A percentile compares a stretch with the other conserved stretches of the same genome.
Conservation (phyloP, 352 stramenopile genomes). For the Phytopythium helicoides region DNA sequence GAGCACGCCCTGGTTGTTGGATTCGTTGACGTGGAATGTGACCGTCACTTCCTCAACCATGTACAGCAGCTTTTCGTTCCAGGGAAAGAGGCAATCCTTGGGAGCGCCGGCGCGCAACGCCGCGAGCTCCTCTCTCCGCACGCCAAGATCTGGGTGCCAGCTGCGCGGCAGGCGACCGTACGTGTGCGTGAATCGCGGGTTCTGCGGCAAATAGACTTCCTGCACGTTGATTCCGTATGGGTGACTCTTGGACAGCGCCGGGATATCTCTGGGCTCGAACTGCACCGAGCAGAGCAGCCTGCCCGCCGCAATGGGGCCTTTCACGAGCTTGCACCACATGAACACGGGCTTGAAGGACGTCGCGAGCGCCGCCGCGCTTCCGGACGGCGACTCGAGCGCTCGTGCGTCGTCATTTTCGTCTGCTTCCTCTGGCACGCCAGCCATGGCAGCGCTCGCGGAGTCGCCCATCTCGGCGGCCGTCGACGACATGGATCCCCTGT, state of each 20-base stretch:
- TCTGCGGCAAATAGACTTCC: slow-evolving; percentile 79
- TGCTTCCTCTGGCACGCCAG: slow-evolving; percentile 3
- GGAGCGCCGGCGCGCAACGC: slow-evolving; percentile 61
- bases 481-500: slow-evolving; percentile 14
- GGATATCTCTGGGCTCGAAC: slow-evolving; percentile 68
- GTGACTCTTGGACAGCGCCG: slow-evolving; percentile 52
- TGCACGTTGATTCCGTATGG: slow-evolving; percentile 74
- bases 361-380: not conserved
- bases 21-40: slow-evolving; percentile 88
- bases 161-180: slow-evolving; percentile 78
- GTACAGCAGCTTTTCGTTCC: slow-evolving; percentile 80
- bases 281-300: slow-evolving; percentile 71
- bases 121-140: slow-evolving; percentile 62
- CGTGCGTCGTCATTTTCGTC: not conserved
- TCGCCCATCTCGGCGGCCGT: slow-evolving; percentile 6
- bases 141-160: slow-evolving; percentile 72
- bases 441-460: slow-evolving; percentile 7
- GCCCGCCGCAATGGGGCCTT: slow-evolving; percentile 51
- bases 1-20: slow-evolving; percentile 78
- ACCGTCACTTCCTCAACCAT: slow-evolving; percentile 86
- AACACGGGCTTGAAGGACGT: slow-evolving; percentile 56
- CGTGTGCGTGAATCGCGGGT: slow-evolving; percentile 69
- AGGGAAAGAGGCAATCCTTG: slow-evolving; percentile 79
- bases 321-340: slow-evolving; percentile 74
- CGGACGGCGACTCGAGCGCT: too few species aligned